phyloP scores from a whole-genome alignment of 768 basidiomycete species.

The Auriscalpium vulgare region DNA sequence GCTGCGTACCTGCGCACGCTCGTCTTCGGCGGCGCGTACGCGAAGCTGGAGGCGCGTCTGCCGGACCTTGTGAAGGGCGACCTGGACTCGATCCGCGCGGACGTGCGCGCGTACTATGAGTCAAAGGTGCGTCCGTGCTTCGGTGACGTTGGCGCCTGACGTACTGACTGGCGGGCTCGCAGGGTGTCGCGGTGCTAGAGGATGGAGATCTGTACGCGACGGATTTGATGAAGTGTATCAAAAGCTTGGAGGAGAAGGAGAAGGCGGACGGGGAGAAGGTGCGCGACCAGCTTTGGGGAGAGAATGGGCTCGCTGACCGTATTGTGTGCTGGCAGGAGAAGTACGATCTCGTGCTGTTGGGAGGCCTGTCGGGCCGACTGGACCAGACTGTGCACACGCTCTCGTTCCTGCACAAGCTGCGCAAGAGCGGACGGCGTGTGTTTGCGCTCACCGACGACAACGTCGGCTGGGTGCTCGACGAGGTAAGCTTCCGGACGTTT shows the following conservation, averaged over 20 bases:
- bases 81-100: conserved; percentile 75
- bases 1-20: too few species aligned
- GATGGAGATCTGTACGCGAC: conserved; percentile 81
- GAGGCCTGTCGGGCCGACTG: conserved; percentile 84
- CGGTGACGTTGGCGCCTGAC: not conserved
- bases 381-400: conserved; percentile 93
- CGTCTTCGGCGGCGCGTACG: too few species aligned
- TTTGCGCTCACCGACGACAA: conserved; percentile 88
- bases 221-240: conserved; percentile 91
- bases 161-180: not conserved
- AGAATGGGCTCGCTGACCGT: not conserved
- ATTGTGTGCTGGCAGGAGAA: conserved; percentile 19
- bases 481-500: conserved; percentile 35
- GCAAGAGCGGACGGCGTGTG: conserved; percentile 45
- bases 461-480: conserved; percentile 81
- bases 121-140: conserved; percentile 35
- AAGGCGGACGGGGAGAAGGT: conserved; percentile 31
- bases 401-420: conserved; percentile 75
- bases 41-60: conserved; percentile 16
- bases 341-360: conserved; percentile 71
- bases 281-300: conserved; percentile 2
- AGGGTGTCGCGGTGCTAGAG: conserved; percentile 63
- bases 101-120: conserved; percentile 66
- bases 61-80: conserved; percentile 93
- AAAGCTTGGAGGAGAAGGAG: conserved; percentile 54